Conservation (phyloP, 768 basidiomycete species). For the Kwoniella mangroviensis region DNA sequence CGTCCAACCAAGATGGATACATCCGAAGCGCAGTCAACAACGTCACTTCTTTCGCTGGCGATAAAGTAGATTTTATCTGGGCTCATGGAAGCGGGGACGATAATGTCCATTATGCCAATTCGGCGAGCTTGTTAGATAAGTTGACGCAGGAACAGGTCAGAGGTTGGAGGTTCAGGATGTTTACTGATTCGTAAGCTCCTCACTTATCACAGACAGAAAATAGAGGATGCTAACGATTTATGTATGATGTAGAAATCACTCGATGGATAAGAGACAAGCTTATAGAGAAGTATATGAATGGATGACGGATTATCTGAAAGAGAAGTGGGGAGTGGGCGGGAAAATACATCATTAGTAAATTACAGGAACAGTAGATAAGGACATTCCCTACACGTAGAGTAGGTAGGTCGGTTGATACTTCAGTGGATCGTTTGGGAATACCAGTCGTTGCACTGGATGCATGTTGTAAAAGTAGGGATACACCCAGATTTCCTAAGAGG, state of each 20-base stretch:
- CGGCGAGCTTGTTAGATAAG: constrained; percentile 90
- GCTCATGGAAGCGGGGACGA: constrained; percentile 95
- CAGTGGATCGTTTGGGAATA: too few species aligned
- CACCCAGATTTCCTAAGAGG: too few species aligned
- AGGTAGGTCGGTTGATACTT: background rate
- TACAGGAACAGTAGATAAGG: background rate
- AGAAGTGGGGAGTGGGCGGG: constrained; percentile 77
- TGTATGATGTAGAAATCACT: constrained; percentile 69
- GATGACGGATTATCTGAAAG: constrained; percentile 79
- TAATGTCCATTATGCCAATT: constrained; percentile 90
- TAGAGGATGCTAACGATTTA: background rate
- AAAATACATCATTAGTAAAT: constrained; percentile 26
- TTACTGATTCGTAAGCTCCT: constrained; percentile 80
- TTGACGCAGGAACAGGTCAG: constrained; percentile 78
- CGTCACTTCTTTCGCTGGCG: constrained; percentile 79
- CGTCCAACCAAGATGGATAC: constrained; percentile 82
- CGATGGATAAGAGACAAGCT: constrained; percentile 73
- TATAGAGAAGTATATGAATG: constrained; percentile 84
- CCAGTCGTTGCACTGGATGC: background rate
- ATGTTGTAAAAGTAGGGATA: constrained; percentile 15
- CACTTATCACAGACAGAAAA: background rate
- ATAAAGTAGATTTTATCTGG: constrained; percentile 71
- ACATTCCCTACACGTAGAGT: background rate
- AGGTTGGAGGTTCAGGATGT: constrained; percentile 82
- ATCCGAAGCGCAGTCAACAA: constrained; percentile 83